Base-by-base conservation (phyloP, 2,329 filamentous ascomycete genomes). In the Venturia oleaginea region DNA sequence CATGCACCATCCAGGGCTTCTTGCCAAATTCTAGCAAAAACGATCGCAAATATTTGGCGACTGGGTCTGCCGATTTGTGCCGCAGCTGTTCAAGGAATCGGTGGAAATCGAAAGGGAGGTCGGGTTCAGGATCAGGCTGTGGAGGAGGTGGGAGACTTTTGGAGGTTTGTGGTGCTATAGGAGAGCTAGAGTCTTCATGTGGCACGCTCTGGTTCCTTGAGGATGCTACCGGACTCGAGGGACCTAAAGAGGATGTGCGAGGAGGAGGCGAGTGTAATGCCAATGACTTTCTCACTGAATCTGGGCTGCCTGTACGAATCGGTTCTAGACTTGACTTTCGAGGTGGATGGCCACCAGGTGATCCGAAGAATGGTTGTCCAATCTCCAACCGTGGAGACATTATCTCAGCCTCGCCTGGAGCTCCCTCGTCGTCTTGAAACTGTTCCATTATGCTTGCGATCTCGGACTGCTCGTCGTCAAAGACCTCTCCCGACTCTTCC, bases 1-100 rank as follows among this genome's bases (percentile, higher is more conserved):
- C 94, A 74, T 99, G 94, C 7, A 97, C 94, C 90, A 96, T 96
- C 94, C 94, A 99, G 76, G 97, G 94, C 69, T 92, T 91, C 79
- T 97, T 99, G 42, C 87, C 91, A 76, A 99, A 99, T 75, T 99
- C 95, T 60, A 86, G 86, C 37, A 99, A 79, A 71, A 99, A 99
- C 0, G 94, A 97, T 68, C 95, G 90, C 57, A 99, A 82, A 72
- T 97, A 99, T 68, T 93, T 89, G 5, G 95, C 95, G 2, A 99
- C 93, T 0, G 95, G 94, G 71, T 99, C 95, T n/a, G 94, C 95
- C 65, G 95, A 96, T 68, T 93, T 91, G 76, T 99, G 94, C 66
- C 94, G 88, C 38, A 99, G 81, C 76, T 99, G 94, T 74, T 97
- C 94, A 59, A 99, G 80, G 73, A 99, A 99, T 19, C 94, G 86